Base-by-base conservation (phyloP, 345 rosid species). In the Eucalyptus microcorys region DNA sequence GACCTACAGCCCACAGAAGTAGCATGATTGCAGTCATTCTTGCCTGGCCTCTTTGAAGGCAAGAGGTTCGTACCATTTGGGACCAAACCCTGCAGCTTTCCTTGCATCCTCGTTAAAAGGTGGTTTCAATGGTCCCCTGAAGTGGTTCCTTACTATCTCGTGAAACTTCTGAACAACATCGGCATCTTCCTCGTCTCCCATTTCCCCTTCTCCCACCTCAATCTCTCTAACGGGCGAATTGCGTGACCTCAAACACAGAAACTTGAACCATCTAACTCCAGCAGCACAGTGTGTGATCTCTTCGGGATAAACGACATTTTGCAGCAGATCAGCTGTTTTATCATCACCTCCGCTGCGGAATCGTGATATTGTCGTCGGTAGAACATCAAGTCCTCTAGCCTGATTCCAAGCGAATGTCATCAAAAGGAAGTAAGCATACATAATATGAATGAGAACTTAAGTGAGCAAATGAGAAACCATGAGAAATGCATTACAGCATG, bases 201-300 rank as follows among this genome's bases (percentile, higher is more conserved):
- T 79, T 71, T 90, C 93, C 87, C 88, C 94, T 48, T 91, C 87
- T 86, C 52, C 59, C 68, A 86, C n/a, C 13, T 84, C 50, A 86
- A 88, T 88, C 6, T 89, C 91, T 90, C 89, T 17, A 79, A 57
- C 86, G n/a, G 95, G 80, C 7, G 12, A 68, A 37, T 34, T 59
- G 68, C 12, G 13, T 11, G 10, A 91, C 90, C 97, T 93, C 89
- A 84, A 91, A 91, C 95, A 94, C n/a, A 97, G 93, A 91, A 90
- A 96, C 93, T 91, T 95, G 34, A 97, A 96, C 99, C 99, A 97
- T 92, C 89, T 95, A 2, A 97, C 96, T 89, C 99, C 99, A 87
- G 98, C 96, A 87, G 99, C 98, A 95, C 98, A 97, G 90, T 96
- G 99, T 61, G 99, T 96, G 86, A 96, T 95, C 91, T 96, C 98